Evolutionary conservation across 768 basidiomycete species (phyloP), one percentile per base, ranked within the genome.

Genomic region (Podaxis sp.): DNA sequence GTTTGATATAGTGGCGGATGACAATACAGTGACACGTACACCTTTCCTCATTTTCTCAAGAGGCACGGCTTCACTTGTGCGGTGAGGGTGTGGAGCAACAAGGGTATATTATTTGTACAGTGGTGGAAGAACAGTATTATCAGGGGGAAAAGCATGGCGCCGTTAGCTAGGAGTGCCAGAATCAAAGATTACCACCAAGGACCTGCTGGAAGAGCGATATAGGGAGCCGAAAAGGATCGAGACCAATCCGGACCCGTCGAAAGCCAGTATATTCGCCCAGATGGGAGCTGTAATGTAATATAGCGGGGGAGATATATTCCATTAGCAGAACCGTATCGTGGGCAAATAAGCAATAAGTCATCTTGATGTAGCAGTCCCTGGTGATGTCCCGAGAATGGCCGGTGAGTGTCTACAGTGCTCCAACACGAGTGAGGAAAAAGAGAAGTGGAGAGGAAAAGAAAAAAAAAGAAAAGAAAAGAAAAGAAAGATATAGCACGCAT

Each of bases 391-490:
- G 38, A 60, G 51, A 29, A 19, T 38, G 57, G 49, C 57, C 22
- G 5, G 38, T 8, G 40, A 27, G 41, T 9, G 38, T 53, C 59
- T 65, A 63, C 55, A 51, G 53, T 41, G 63, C 64, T 59, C 47
- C 55, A 65, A 65, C 29, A 62, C 66, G 65, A 69, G 47, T 67
- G 56, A 57, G 66, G 63, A 41, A 64, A 65, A 33, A 33, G 29
- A 33, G 33, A 33, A 33, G 67, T 68, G 63, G 41, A 66, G 67
- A 69, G 64, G 41, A 66, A 40, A 49, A 47, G 49, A 54, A 66
- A 60, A 65, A 56, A 65, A 67, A 67, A 65, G 47, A 57, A 64
- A 64, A 47, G 66, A 43, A 65, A 52, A 66, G 47, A 67, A 33
- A 67, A 62, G 66, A 43, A 66, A 63, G 63, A 51, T 61, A 60